Evolutionary conservation across 345 rosid species (phyloP).

Genomic region (Clarkia xantiana): DNA sequence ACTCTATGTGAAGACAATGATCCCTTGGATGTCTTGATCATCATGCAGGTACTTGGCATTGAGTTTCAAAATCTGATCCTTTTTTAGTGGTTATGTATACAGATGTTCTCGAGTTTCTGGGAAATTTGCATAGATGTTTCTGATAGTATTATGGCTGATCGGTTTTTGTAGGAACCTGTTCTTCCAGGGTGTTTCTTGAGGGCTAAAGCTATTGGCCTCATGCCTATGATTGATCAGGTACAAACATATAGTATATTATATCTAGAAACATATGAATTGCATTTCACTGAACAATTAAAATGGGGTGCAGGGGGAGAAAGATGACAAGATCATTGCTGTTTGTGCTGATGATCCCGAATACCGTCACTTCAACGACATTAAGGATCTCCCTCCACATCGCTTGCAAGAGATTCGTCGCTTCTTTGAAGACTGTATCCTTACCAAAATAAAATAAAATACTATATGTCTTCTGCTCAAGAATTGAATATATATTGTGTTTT

Average conservation of each 20-base stretch:
- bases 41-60: slow-evolving; percentile 43
- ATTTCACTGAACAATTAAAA: neutral
- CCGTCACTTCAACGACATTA: slow-evolving; percentile 34
- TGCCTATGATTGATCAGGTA: slow-evolving; percentile 99
- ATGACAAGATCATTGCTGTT: slow-evolving; percentile 59
- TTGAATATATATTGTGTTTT: neutral
- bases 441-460: no score
- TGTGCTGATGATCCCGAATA: slow-evolving; percentile 51
- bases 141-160: neutral
- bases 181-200: slow-evolving; percentile 68
- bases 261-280: neutral
- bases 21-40: slow-evolving; percentile 37
- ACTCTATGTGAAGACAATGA: slow-evolving; percentile 45
- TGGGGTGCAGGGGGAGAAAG: slow-evolving; percentile 75
- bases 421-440: slow-evolving; percentile 46
- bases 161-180: slow-evolving; percentile 63
- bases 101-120: no score
- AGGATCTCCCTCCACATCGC: slow-evolving; percentile 43
- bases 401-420: slow-evolving; percentile 43
- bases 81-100: no score
- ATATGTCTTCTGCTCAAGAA: no score
- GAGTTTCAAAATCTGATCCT: no score
- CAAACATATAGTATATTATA: neutral
- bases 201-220: slow-evolving; percentile 94
- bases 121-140: no score